Evolutionary conservation across 805 yeast genomes (phyloP).

Genomic region (Candida michaelii): DNA sequence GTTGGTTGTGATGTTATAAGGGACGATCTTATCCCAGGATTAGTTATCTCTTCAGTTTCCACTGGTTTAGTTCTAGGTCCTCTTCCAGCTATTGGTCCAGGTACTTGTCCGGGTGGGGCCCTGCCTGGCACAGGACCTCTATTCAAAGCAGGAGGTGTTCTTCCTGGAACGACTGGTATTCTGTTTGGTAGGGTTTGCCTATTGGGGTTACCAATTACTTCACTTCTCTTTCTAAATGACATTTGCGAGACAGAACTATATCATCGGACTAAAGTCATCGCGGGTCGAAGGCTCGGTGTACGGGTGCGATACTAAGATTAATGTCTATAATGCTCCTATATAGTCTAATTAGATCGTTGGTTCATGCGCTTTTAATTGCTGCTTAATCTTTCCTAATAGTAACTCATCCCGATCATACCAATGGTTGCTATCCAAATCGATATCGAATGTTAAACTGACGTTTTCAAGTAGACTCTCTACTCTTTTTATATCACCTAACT

Average conservation of each 20-base stretch:
- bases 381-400: conserved; percentile 25
- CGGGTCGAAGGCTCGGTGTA: neutral
- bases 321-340: neutral
- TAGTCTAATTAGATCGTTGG: neutral
- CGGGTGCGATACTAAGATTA: neutral
- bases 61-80: too few species aligned
- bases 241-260: too few species aligned
- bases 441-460: conserved; percentile 22
- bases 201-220: conserved; percentile 26
- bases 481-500: conserved; percentile 27
- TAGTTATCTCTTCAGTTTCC: conserved; percentile 8
- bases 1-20: conserved; percentile 70
- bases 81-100: conserved; percentile 1
- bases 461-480: conserved; percentile 26
- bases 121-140: conserved; percentile 8
- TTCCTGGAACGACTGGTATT: conserved; percentile 2
- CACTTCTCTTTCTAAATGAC: conserved; percentile 46
- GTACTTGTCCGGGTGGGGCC: conserved; percentile 9
- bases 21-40: conserved; percentile 76
- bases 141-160: neutral
- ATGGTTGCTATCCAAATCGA: conserved; percentile 15
- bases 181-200: conserved; percentile 5
- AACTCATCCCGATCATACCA: conserved; percentile 38
- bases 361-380: neutral
- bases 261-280: conserved; percentile 7